Conservation (phyloP, 2,329 filamentous ascomycete genomes). For the Xylaria arbuscula region DNA sequence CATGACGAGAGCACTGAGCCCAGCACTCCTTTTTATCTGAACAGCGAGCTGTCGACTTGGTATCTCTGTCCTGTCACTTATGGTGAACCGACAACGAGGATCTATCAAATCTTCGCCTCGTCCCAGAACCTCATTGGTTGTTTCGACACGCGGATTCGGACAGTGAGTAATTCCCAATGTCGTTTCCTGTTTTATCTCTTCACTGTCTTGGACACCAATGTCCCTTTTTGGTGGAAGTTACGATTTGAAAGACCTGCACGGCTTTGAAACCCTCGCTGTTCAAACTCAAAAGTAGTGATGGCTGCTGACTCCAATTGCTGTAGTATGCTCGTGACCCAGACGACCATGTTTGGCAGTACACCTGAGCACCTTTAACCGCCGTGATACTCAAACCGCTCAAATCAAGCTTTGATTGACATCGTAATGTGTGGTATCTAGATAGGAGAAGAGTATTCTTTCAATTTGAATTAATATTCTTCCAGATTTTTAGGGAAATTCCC, state of each 20-base stretch:
- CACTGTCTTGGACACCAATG: neutral
- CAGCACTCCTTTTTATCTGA: conserved; percentile 27
- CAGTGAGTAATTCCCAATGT: conserved; percentile 8
- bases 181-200: neutral
- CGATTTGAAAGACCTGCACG: neutral
- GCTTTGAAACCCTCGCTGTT: neutral
- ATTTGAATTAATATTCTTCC: neutral
- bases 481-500: neutral
- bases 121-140: neutral
- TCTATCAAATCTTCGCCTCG: conserved; percentile 40
- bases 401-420: neutral
- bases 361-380: conserved; percentile 2
- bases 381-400: neutral
- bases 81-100: conserved; percentile 37
- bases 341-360: conserved; percentile 29
- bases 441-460: neutral
- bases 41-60: conserved; percentile 19
- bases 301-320: neutral
- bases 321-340: conserved; percentile 3
- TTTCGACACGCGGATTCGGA: conserved; percentile 21
- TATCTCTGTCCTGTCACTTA: conserved; percentile 38
- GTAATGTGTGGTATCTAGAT: too few relatives aligned
- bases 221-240: neutral
- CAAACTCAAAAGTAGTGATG: neutral
- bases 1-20: conserved; percentile 32